A percentile compares a stretch with the other conserved stretches of the same genome.
Evolutionary conservation across 768 basidiomycete species (phyloP).

Genomic region (Lanmaoa pseudosensibilis): DNA sequence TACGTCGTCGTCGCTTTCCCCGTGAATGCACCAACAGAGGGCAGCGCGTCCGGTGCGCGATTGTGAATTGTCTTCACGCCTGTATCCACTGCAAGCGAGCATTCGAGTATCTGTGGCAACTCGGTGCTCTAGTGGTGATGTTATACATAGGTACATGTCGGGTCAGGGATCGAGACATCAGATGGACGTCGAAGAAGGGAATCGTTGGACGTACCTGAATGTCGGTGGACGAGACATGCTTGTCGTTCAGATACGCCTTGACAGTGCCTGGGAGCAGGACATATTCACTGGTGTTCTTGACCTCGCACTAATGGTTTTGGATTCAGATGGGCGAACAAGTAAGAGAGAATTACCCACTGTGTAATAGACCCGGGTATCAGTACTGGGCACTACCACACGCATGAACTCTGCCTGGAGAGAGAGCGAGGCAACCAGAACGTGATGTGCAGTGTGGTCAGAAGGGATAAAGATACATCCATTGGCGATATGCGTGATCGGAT

Average conservation of each 20-base stretch:
- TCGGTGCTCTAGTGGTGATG: constrained; percentile 8
- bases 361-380: constrained; percentile 20
- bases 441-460: constrained; percentile 11
- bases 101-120: constrained; percentile 20
- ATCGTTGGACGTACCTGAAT: constrained; percentile 23
- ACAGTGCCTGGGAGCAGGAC: constrained; percentile 28
- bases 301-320: constrained; percentile 14
- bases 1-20: constrained; percentile 17
- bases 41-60: constrained; percentile 10
- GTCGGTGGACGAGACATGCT: constrained; percentile 26
- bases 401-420: constrained; percentile 23
- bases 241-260: constrained; percentile 30
- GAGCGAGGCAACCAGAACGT: constrained; percentile 24
- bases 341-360: constrained; percentile 6
- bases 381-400: constrained; percentile 23
- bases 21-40: constrained; percentile 1
- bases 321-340: neutral
- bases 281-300: constrained; percentile 28
- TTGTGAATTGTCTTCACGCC: constrained; percentile 18
- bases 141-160: neutral
- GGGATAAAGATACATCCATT: constrained; percentile 16
- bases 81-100: constrained; percentile 18
- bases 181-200: no score
- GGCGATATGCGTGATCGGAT: constrained; percentile 21
- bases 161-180: neutral